A percentile compares a stretch with the other conserved stretches of the same genome.
phyloP scores from a whole-genome alignment of 2,329 filamentous ascomycete species.

The Ceratocystis papillata region DNA sequence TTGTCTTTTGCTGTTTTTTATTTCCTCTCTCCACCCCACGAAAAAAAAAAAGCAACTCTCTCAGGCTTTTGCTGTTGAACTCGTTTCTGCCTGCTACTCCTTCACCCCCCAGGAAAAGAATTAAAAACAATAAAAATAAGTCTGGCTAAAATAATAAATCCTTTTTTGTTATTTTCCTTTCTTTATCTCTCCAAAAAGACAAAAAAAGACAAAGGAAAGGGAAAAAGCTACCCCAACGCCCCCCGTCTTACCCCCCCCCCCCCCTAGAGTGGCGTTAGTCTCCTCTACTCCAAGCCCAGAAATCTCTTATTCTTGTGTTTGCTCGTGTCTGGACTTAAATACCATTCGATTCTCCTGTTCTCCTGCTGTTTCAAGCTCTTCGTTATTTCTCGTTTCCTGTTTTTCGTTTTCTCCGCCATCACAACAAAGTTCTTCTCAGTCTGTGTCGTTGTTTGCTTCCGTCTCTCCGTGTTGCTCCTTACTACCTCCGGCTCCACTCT shows the following conservation, averaged over 20 bases:
- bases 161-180: neutral
- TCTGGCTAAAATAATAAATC: neutral
- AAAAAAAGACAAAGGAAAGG: neutral
- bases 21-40: no score
- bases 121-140: neutral
- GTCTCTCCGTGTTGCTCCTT: no score
- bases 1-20: no score
- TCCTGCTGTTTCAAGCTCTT: no score
- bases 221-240: neutral
- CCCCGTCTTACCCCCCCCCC: neutral
- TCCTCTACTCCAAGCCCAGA: conserved; percentile 17
- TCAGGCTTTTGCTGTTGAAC: no score
- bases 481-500: conserved; percentile 1
- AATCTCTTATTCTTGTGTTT: conserved; percentile 11
- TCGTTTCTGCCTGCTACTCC: neutral
- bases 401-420: neutral
- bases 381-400: no score
- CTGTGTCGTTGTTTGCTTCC: neutral
- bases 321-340: neutral
- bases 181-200: neutral
- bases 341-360: neutral
- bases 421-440: neutral
- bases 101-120: neutral
- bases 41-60: no score
- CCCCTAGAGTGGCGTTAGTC: conserved; percentile 7